Conservation (phyloP, 106 monocot genomes). For the Allium fistulosum region DNA sequence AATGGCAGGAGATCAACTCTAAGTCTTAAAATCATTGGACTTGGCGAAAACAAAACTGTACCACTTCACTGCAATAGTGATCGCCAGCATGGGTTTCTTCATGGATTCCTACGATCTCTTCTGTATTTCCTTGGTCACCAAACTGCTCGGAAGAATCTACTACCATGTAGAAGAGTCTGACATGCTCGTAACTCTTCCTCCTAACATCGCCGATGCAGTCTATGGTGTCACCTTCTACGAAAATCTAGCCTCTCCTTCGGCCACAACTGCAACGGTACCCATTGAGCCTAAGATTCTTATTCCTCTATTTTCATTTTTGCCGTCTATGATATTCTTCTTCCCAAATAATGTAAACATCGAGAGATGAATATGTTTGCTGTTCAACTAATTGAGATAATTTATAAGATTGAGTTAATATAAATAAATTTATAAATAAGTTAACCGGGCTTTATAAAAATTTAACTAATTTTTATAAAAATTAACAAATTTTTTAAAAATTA, state of each 20-base stretch:
- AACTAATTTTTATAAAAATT: too few species aligned
- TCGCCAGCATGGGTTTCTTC: conserved; percentile 91
- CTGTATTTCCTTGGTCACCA: conserved; percentile 33
- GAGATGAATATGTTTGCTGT: too few species aligned
- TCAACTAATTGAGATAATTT: too few species aligned
- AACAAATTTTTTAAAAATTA: too few species aligned
- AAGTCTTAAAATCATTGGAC: conserved; percentile 3
- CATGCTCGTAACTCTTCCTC: conserved; percentile 11
- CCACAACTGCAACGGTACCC: conserved; percentile 6
- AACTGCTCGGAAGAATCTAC: conserved; percentile 29
- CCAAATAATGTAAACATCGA: too few species aligned
- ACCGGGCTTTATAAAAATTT: too few species aligned
- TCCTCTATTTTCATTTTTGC: conserved; percentile 16
- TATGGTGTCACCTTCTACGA: conserved; percentile 46
- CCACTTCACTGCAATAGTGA: conserved; percentile 69
- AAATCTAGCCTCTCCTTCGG: conserved; percentile 57
- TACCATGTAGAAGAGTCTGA: background rate
- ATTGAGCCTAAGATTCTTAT: background rate
- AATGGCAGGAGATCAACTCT: background rate
- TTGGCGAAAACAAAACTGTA: conserved; percentile 48
- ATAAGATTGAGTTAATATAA: too few species aligned
- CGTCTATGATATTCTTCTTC: too few species aligned
- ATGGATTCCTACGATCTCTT: conserved; percentile 91
- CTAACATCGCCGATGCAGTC: conserved; percentile 15
- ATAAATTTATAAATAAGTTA: too few species aligned